Conservation (phyloP, 108 stramenopile species). For the Pseudonitzschia multiseries region DNA sequence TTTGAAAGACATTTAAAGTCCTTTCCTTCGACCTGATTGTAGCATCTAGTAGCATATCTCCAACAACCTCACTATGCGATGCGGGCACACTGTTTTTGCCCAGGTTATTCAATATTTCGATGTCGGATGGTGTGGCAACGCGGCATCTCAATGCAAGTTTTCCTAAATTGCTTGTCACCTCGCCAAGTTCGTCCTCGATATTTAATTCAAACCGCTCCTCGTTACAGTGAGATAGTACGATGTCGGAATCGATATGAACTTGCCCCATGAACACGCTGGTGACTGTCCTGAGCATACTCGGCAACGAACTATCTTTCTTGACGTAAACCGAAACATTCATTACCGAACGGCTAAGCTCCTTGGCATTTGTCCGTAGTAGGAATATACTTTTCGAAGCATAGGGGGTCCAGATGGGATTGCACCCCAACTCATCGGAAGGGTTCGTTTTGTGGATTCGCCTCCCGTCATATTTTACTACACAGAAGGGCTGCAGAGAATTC, state of each 20-base stretch:
- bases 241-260: slow-evolving; percentile 36
- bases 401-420: slow-evolving; percentile 67
- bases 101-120: slow-evolving; percentile 38
- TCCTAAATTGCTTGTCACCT: slow-evolving; percentile 30
- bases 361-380: slow-evolving; percentile 33
- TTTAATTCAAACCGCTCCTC: slow-evolving; percentile 55
- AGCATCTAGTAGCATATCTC: neutral
- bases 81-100: neutral
- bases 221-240: slow-evolving; percentile 54
- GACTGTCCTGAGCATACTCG: slow-evolving; percentile 9
- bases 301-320: slow-evolving; percentile 18
- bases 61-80: neutral
- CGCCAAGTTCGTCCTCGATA: slow-evolving; percentile 40
- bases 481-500: slow-evolving; percentile 30
- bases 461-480: slow-evolving; percentile 30
- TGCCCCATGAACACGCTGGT: slow-evolving; percentile 43
- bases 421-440: slow-evolving; percentile 23
- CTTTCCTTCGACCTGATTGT: neutral
- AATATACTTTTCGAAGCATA: slow-evolving; percentile 50
- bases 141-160: slow-evolving; percentile 63
- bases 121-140: slow-evolving; percentile 54
- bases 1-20: neutral
- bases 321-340: slow-evolving; percentile 29
- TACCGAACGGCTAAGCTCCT: slow-evolving; percentile 19
- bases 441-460: slow-evolving; percentile 39